Conservation (phyloP, 2,329 filamentous ascomycete species). For the Ilyonectria robusta region DNA sequence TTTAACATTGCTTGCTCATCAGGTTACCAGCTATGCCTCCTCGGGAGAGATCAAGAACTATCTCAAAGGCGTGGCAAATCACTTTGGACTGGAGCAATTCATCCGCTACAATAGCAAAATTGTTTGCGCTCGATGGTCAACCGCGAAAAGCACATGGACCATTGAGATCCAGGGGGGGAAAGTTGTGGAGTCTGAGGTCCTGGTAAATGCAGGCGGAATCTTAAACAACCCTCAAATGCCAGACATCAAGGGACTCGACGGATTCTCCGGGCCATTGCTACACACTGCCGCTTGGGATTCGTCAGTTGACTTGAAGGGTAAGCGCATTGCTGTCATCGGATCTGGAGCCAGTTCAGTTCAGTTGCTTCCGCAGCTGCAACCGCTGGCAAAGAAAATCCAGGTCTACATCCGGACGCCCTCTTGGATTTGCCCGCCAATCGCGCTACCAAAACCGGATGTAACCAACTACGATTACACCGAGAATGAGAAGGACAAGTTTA, state of each 20-base stretch:
- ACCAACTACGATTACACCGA: conserved; percentile 31
- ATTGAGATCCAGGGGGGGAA: conserved; percentile 41
- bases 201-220: conserved; percentile 41
- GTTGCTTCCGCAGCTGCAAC: conserved; percentile 59
- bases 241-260: conserved; percentile 60
- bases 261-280: conserved; percentile 61
- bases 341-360: conserved; percentile 54
- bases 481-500: conserved; percentile 30
- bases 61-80: conserved; percentile 55
- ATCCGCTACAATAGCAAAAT: conserved; percentile 38
- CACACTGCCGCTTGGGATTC: conserved; percentile 63
- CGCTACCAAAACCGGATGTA: conserved; percentile 14
- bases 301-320: conserved; percentile 52
- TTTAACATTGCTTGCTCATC: not conserved
- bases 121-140: conserved; percentile 51
- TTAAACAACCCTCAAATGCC: conserved; percentile 61
- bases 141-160: conserved; percentile 53
- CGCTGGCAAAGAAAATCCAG: conserved; percentile 55
- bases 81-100: conserved; percentile 53
- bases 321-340: conserved; percentile 56
- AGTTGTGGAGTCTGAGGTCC: conserved; percentile 30
- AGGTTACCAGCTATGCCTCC: conserved; percentile 49
- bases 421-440: conserved; percentile 58
- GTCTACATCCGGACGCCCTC: conserved; percentile 63
- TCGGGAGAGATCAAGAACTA: conserved; percentile 57